Evolutionary conservation across 441 rosid genomes (phyloP), one percentile per base, ranked within the genome.

Genomic region (Jatropha multifida): DNA sequence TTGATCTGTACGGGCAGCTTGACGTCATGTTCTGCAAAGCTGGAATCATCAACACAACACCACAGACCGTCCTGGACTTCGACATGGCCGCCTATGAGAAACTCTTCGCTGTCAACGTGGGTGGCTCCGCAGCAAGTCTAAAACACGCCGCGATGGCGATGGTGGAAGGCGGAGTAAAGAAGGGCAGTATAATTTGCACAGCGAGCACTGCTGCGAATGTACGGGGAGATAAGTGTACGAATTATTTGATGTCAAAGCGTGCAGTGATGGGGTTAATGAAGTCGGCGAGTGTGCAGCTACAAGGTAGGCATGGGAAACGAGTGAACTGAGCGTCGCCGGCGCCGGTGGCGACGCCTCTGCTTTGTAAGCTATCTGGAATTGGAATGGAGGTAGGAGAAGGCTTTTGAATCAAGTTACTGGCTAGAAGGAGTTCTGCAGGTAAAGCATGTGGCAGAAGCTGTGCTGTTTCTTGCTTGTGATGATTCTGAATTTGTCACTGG

Each of bases 21-120:
- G 87, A 82, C 58, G 44, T 86, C 49, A 76, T 82, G 83, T 84
- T 84, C 54, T 77, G 87, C 80, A 84, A 84, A 13, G 89, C 85
- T 0, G 89, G 89, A 7, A 62, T 74, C 40, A 0, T 42, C 7
- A 63, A 68, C 10, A 4, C 37, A 3, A 20, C 60, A 5, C 61
- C 60, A 4, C 86, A 86, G 71, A 79, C 75, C 0, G 44, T 86
- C 11, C 73, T 82, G 20, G 80, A 82, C 73, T 71, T 58, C 17
- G 80, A 81, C 66, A 56, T 70, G 46, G 70, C 32, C 20, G 54
- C 56, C 1, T 66, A 46, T 41, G 65, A 73, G 8, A 42, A 23
- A 13, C 52, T 72, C 26, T 49, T 73, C 9, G 74, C 74, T 1
- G 81, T 73, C 9, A 84, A 84, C 51, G 80, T 80, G 9, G 73